Evolutionary conservation across 2,329 filamentous ascomycete genomes (phyloP).

Genomic region (Exophiala oligosperma): DNA sequence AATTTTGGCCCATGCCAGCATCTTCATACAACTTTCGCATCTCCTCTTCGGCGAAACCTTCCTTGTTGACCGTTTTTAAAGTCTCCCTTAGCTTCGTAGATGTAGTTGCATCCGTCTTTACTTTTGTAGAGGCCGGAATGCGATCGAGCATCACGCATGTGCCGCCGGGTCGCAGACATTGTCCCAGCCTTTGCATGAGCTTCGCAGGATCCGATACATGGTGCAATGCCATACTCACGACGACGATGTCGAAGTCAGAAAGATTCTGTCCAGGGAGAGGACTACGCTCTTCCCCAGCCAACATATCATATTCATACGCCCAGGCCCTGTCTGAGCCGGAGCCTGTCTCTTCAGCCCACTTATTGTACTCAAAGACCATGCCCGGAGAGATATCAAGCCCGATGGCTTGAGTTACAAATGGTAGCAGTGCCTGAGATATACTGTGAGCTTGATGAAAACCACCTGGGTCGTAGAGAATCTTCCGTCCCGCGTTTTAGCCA

Average conservation of each 20-base stretch:
- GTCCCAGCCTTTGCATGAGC: constrained; percentile 58
- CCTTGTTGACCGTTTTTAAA: constrained; percentile 58
- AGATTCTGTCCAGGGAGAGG: constrained; percentile 59
- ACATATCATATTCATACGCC: constrained; percentile 60
- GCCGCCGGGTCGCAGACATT: constrained; percentile 64
- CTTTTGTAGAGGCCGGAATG: constrained; percentile 32
- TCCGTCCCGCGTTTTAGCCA: background rate
- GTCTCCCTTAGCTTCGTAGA: constrained; percentile 49
- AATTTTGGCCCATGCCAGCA: constrained; percentile 59
- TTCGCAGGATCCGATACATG: constrained; percentile 66
- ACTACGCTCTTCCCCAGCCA: constrained; percentile 51
- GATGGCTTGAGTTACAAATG: constrained; percentile 62
- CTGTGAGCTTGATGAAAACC: background rate
- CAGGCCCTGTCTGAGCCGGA: constrained; percentile 54
- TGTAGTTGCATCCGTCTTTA: background rate
- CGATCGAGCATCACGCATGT: constrained; percentile 68
- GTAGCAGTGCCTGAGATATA: constrained; percentile 51
- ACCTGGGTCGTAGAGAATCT: background rate
- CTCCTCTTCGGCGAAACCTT: constrained; percentile 63
- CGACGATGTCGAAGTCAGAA: constrained; percentile 64
- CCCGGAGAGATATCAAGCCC: constrained; percentile 69
- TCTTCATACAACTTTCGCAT: constrained; percentile 61
- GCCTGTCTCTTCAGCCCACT: constrained; percentile 53
- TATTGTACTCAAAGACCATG: constrained; percentile 69
- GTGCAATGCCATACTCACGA: constrained; percentile 63